Evolutionary conservation across 768 basidiomycete species (phyloP), one percentile per base, ranked within the genome.

Genomic region (Agaricus bisporus): DNA sequence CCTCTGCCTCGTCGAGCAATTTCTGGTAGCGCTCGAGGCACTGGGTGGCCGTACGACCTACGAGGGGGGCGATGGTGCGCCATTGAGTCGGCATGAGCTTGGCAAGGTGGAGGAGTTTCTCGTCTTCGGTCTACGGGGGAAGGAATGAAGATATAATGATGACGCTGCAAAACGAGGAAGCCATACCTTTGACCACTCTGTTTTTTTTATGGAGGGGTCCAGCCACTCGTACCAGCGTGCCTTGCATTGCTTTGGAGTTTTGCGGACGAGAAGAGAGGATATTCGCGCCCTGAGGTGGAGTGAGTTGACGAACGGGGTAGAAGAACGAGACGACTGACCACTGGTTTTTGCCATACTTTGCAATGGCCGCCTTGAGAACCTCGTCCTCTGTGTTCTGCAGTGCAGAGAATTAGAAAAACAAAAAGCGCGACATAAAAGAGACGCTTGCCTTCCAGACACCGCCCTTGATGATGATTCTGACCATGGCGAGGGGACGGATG

Each of bases 61-160:
- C 97, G 57, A 97, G 95, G 47, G 97, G 97, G 4, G 97, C 95
- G 61, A 99, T 95, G 20, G 97, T 98, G 26, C 97, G 86, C 97
- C 97, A 99, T 75, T 99, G 97, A 0, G 97, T 98, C 0, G 97
- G 97, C 94, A 98, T 99, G 56, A 98, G 77, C 70, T 98, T 98
- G 41, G 97, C 97, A 20, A 98, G 82, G 67, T 98, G 95, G 10
- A 99, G 78, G 3, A 99, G 81, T 69, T 98, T 99, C 73, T 98
- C 97, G 71, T 99, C 97, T 71, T 99, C 97, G 15, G 89, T 92
- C 91, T 95, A 49, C 36, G 29, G 29, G 7, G 41, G 39, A 26
- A 3, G 32, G 46, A n/a, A 41, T 39, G 44, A 60, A 29, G 49
- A 46, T 47, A 46, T 43, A 41, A 44, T 2, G 25, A 17, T 1